Evolutionary conservation across 192 early-diverging fungal species (phyloP).

Genomic region (Pecoramyces ruminantium): DNA sequence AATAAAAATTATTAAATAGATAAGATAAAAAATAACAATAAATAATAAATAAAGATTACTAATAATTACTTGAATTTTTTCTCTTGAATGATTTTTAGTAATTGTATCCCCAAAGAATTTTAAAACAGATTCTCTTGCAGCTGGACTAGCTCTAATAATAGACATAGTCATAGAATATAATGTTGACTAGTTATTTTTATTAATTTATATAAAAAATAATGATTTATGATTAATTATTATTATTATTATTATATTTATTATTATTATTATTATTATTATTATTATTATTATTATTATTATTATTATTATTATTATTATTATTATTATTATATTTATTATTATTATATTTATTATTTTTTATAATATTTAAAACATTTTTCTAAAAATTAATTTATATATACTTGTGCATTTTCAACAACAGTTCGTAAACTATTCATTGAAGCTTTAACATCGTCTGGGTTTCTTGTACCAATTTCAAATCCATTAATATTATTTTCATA

Average conservation of each 20-base stretch:
- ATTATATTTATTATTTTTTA: too few relatives aligned
- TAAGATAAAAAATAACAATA: neutral
- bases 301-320: too few relatives aligned
- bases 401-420: conserved; percentile 13
- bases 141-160: conserved; percentile 49
- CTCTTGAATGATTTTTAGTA: conserved; percentile 48
- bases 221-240: too few relatives aligned
- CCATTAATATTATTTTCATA: conserved; percentile 8
- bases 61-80: conserved; percentile 44
- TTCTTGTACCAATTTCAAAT: conserved; percentile 16
- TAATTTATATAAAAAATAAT: neutral
- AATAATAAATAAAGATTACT: neutral
- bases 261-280: too few relatives aligned
- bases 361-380: too few relatives aligned
- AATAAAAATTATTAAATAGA: too few relatives aligned
- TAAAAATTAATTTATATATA: conserved; percentile 3
- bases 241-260: neutral
- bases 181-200: conserved; percentile 8
- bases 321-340: too few relatives aligned
- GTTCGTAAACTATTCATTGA: conserved; percentile 13
- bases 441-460: conserved; percentile 23
- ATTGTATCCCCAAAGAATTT: conserved; percentile 46
- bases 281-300: too few relatives aligned
- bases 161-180: conserved; percentile 18
- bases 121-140: conserved; percentile 36